Evolutionary conservation across 495 filamentous ascomycete species (phyloP).

Genomic region (Penicillium pancosmium): DNA sequence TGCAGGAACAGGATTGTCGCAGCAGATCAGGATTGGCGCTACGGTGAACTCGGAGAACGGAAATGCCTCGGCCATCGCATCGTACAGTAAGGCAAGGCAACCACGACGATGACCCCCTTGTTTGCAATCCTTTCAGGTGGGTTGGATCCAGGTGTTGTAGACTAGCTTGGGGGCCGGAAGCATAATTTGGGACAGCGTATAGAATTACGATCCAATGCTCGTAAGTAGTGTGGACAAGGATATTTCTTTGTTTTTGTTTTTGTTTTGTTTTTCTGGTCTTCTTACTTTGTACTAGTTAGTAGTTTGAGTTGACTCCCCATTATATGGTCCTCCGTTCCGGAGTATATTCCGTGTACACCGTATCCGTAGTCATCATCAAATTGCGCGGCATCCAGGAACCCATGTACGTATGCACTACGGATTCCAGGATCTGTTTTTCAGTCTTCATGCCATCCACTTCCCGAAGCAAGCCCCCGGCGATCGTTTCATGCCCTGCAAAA

Average conservation of each 20-base stretch:
- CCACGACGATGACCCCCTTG: neutral
- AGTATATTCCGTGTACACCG: neutral
- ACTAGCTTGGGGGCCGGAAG: constrained; percentile 4
- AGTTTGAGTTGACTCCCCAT: too few species aligned
- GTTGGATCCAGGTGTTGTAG: neutral
- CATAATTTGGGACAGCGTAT: neutral
- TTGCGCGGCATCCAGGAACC: neutral
- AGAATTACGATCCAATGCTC: too few species aligned
- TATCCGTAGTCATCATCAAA: neutral
- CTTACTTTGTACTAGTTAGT: too few species aligned
- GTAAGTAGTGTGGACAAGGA: too few species aligned
- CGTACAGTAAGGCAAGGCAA: neutral
- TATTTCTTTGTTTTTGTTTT: too few species aligned
- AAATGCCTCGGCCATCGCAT: neutral
- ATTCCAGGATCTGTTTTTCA: neutral
- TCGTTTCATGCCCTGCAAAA: constrained; percentile 4
- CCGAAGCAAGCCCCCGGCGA: constrained; percentile 8
- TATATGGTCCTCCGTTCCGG: too few species aligned
- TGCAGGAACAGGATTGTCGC: neutral
- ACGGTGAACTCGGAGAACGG: constrained; percentile 1
- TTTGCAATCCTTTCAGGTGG: neutral
- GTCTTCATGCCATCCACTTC: constrained; percentile 9
- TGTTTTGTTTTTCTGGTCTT: too few species aligned
- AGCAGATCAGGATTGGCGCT: neutral
- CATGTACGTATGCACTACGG: neutral